Base-by-base conservation (phyloP, 1,284 basidiomycete species). In the Mycosarcoma maydis region DNA sequence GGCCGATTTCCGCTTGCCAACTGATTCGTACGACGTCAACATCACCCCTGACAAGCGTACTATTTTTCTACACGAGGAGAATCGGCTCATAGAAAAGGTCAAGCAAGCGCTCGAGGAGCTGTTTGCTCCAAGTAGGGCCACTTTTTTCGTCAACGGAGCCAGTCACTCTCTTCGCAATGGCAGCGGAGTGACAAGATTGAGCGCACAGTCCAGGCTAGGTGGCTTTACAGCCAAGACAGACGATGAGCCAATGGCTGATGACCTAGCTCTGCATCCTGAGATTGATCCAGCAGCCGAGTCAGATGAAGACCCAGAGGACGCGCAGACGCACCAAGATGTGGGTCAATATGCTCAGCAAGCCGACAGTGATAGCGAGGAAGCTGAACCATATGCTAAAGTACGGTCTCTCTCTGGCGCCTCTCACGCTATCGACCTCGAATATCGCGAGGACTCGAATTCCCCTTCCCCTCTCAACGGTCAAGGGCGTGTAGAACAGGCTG, bases 1-100 rank as follows among this genome's bases (percentile, higher is more conserved):
- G 7, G 91, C 91, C 1, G 89, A 97, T 82, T 90, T 98, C 68
- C 84, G 88, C 20, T 81, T 97, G 6, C 91, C 92, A 0, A 88
- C 88, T 26, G 92, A 90, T 61, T 86, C 88, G 1, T 93, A 91
- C 75, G 96, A 99, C 78, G 89, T 98, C 80, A 99, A 98, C 75
- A 91, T 98, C 62, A 93, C 90, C 71, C 95, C 96, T 0, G 96
- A 98, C 83, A 99, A 98, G 81, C 87, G 96, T 6, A 96, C 92
- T 0, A 90, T 99, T 32, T 89, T 97, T 51, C 81, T 98, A 10
- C 94, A 98, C 77, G 90, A 90, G 80, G 96, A 99, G 81, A 85
- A 86, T 5, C 90, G 90, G 58, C 83, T 99, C 6, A 86, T 98
- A 2, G 85, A 88, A 20, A 60, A 47, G 38, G 43, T 59, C 34